Evolutionary conservation across 139 green algal genomes (phyloP).

Genomic region (Volvox reticuliferus): DNA sequence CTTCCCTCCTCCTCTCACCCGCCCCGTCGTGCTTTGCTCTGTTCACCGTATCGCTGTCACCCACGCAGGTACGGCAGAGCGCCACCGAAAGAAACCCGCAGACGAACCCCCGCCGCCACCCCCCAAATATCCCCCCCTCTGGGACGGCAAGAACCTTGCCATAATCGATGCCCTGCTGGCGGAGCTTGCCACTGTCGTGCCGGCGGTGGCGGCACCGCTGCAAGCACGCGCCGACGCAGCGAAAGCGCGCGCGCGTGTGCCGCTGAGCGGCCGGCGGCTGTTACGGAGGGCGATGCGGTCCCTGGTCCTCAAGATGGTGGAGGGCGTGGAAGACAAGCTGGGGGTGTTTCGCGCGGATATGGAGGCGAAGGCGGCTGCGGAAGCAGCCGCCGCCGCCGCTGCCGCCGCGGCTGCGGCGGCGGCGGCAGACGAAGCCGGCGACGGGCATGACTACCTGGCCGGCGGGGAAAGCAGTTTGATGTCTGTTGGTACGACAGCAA

Average conservation of each 20-base stretch:
- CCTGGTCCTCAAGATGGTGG: constrained; percentile 25
- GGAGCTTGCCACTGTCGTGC: constrained; percentile 13
- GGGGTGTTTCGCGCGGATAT: neutral
- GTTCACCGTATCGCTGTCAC: neutral
- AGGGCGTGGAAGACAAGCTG: constrained; percentile 19
- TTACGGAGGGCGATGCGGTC: constrained; percentile 13
- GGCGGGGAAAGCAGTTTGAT: neutral
- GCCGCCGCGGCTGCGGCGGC: constrained; percentile 1
- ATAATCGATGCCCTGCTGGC: constrained; percentile 21
- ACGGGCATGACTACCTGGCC: neutral
- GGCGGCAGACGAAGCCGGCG: neutral
- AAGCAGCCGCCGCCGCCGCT: constrained; percentile 11
- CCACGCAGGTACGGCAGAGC: neutral
- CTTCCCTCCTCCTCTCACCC: neutral
- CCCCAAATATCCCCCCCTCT: constrained; percentile 32
- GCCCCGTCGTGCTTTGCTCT: too few species aligned
- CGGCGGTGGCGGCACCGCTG: constrained; percentile 1
- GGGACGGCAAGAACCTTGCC: neutral
- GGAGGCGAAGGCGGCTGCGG: constrained; percentile 39
- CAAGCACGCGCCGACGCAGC: constrained; percentile 1
- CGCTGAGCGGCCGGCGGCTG: constrained; percentile 13
- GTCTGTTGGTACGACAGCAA: neutral
- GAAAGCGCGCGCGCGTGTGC: constrained; percentile 32
- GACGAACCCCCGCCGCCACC: constrained; percentile 18
- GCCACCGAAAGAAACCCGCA: constrained; percentile 18